Evolutionary conservation across 108 stramenopile species (phyloP), one percentile per base, ranked within the genome.

Genomic region (Cafeteria roenbergensis): DNA sequence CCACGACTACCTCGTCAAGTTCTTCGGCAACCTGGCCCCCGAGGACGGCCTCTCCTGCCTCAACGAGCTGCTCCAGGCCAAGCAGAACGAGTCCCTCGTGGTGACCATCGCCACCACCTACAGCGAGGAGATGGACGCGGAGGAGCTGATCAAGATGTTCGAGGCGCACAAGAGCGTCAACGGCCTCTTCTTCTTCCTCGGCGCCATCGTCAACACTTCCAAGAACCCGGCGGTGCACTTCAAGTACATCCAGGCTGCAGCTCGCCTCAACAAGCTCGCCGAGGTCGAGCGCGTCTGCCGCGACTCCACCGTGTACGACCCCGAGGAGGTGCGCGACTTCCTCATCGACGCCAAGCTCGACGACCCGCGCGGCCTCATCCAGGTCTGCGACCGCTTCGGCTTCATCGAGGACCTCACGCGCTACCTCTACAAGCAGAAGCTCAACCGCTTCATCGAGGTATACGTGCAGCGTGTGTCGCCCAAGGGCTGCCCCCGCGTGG

Each of bases 251-350:
- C 89, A 94, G 78, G 84, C 88, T 34, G 90, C 92, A 0, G 89
- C 92, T 61, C 80, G 83, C 86, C 82, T 92, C 56, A 87, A 91
- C 36, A 92, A 96, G 69, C 90, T 91, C 85, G 91, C 92, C 73
- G 94, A 93, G 74, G 90, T 90, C 35, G 94, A 96, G 75, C 91
- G 98, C 55, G 95, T 97, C 32, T 99, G 98, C 78, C 91, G 98
- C 62, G 98, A 99, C 79, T 93, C 92, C 50, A 94, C 93, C 71
- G 87, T 97, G 48, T 99, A 99, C 84, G 86, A 90, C 54, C 83
- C 94, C 29, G 90, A 93, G 68, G 88, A 91, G 73, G 95, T 97
- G 63, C 97, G 97, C 89, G 85, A 86, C 56, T 97, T 94, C 72
- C 82, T 99, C 55, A 95, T 95, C 90, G 85, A 90, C 65, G 91